A percentile compares a stretch with the other conserved stretches of the same genome.
These are phyloP conservation scores for Cutaneotrichosporon sp. DNA, from an alignment of 1,284 basidiomycete species.

Conservation along the genomic window DNA sequence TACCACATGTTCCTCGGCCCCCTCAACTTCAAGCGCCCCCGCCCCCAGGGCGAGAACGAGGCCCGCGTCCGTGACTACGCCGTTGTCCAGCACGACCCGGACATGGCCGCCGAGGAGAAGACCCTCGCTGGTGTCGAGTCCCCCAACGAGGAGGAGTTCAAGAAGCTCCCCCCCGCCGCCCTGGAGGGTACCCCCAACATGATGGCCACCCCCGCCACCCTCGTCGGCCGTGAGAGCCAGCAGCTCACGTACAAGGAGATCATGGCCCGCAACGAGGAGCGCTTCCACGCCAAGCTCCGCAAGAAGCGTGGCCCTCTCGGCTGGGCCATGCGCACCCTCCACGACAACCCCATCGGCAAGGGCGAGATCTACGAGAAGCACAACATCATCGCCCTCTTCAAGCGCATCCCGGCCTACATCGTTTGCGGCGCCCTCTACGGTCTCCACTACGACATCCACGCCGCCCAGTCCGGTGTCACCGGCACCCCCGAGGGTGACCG, in stretches of 20 bases:
- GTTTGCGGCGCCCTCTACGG: conserved; percentile 36
- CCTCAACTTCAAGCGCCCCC: conserved; percentile 50
- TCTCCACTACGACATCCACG: conserved; percentile 51
- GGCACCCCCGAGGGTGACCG: conserved; percentile 51
- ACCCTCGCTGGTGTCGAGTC: not conserved
- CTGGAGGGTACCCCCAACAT: conserved; percentile 9
- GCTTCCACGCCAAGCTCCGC: conserved; percentile 41
- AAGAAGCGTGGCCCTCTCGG: conserved; percentile 35
- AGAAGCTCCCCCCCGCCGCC: conserved; percentile 35
- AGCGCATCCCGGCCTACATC: conserved; percentile 38
- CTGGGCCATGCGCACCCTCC: conserved; percentile 44
- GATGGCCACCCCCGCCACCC: conserved; percentile 1
- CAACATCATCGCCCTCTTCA: conserved; percentile 35
- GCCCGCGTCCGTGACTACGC: conserved; percentile 23
- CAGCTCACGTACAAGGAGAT: conserved; percentile 29
- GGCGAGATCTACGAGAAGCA: conserved; percentile 42
- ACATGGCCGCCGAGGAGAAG: conserved; percentile 22
- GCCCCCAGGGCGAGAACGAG: conserved; percentile 29
- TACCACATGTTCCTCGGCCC: conserved; percentile 56
- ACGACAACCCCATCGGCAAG: conserved; percentile 38
- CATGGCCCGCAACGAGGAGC: conserved; percentile 28
- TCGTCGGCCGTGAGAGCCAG: conserved; percentile 9
- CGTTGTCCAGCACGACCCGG: conserved; percentile 45
- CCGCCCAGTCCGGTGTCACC: conserved; percentile 47
- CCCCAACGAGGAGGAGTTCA: conserved; percentile 10